phyloP scores from a whole-genome alignment of 192 early-diverging fungal species.

The Backusella parvicylindrica region DNA sequence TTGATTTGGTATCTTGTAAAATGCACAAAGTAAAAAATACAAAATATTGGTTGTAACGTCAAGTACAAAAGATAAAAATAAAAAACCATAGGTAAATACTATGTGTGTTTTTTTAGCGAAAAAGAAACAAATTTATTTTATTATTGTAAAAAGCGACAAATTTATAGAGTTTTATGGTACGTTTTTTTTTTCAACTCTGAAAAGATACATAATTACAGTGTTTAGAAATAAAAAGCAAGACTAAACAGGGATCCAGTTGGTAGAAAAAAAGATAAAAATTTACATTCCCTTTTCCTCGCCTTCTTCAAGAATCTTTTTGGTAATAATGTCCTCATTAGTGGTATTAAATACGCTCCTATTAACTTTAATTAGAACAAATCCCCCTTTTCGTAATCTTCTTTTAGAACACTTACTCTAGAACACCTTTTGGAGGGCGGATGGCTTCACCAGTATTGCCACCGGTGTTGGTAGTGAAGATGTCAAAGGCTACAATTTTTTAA shows the following conservation, averaged over 20 bases:
- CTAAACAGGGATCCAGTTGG: neutral
- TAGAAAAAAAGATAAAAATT: neutral
- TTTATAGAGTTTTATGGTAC: neutral
- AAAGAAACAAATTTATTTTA: neutral
- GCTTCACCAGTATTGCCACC: constrained; percentile 32
- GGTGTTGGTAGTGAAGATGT: constrained; percentile 21
- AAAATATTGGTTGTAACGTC: no score
- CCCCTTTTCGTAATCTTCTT: neutral
- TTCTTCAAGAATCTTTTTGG: constrained; percentile 28
- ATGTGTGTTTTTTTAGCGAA: neutral
- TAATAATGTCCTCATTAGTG: constrained; percentile 21
- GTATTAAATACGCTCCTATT: constrained; percentile 28
- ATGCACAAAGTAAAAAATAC: no score
- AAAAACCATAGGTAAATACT: no score
- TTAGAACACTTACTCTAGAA: neutral
- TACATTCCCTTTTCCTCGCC: constrained; percentile 29
- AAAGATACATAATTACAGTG: neutral
- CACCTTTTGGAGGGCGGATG: constrained; percentile 28
- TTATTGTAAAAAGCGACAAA: neutral
- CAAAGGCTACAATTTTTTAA: constrained; percentile 23
- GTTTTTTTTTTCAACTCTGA: neutral
- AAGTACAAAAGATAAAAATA: no score
- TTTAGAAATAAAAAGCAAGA: neutral
- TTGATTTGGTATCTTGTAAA: no score
- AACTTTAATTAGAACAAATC: neutral